phyloP scores from a whole-genome alignment of 2,329 filamentous ascomycete species.

The Fusarium cyanostomum region DNA sequence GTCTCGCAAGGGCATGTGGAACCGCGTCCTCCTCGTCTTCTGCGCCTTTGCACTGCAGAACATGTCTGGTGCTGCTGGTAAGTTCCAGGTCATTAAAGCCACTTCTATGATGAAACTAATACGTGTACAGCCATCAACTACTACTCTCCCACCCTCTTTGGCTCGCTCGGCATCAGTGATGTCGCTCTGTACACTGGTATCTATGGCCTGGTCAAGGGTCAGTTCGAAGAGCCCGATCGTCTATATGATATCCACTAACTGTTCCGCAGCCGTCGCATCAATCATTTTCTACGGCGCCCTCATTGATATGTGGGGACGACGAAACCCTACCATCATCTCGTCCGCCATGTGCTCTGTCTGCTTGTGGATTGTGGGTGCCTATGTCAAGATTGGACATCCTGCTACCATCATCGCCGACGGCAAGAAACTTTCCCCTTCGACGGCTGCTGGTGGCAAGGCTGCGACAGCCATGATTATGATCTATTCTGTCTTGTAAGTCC shows the following conservation, averaged over 20 bases:
- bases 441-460: slow-evolving; percentile 58
- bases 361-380: slow-evolving; percentile 62
- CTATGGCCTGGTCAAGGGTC: slow-evolving; percentile 57
- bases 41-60: slow-evolving; percentile 53
- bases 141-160: slow-evolving; percentile 54
- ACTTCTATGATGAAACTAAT: slow-evolving; percentile 1
- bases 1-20: slow-evolving; percentile 52
- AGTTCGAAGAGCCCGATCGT: neutral
- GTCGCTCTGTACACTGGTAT: slow-evolving; percentile 60
- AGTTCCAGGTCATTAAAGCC: neutral
- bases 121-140: slow-evolving; percentile 52
- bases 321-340: slow-evolving; percentile 56
- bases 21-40: slow-evolving; percentile 51
- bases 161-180: slow-evolving; percentile 56
- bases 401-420: slow-evolving; percentile 56
- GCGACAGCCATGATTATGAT: slow-evolving; percentile 65
- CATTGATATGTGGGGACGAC: slow-evolving; percentile 53
- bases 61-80: slow-evolving; percentile 52
- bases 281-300: slow-evolving; percentile 54
- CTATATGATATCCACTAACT: neutral
- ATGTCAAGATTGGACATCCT: slow-evolving; percentile 62
- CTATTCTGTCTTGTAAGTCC: slow-evolving; percentile 61
- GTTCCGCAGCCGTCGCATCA: slow-evolving; percentile 47
- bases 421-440: slow-evolving; percentile 52
- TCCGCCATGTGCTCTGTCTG: slow-evolving; percentile 58